These are phyloP conservation scores for Prunus persica DNA, from an alignment of 306 rosid genomes.

Conservation along the genomic window DNA sequence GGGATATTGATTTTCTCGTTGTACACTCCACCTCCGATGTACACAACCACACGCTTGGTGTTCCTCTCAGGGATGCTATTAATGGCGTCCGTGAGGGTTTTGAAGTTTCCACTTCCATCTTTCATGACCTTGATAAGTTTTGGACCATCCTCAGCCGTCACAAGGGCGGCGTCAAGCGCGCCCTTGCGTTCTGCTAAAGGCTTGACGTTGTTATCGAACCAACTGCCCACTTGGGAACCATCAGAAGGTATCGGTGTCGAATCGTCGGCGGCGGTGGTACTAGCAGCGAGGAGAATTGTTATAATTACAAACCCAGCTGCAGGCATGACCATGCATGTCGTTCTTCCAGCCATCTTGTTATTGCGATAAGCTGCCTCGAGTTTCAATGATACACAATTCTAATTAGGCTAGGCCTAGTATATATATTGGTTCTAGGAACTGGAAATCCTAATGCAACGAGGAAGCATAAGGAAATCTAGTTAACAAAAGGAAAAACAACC, in stretches of 20 bases:
- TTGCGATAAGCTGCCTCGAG: too few species aligned
- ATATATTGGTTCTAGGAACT: too few species aligned
- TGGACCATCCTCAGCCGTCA: constrained; percentile 32
- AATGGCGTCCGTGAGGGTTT: constrained; percentile 47
- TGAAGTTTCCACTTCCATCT: constrained; percentile 52
- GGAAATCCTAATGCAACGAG: too few species aligned
- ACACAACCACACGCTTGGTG: constrained; percentile 40
- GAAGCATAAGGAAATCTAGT: too few species aligned
- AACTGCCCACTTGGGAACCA: constrained; percentile 14
- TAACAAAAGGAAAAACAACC: too few species aligned
- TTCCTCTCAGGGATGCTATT: constrained; percentile 47
- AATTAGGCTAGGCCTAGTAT: too few species aligned
- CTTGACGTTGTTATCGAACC: constrained; percentile 42
- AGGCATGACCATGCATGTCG: background rate
- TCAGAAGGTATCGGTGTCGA: constrained; percentile 18
- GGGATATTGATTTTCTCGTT: constrained; percentile 50
- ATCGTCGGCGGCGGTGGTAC: constrained; percentile 19
- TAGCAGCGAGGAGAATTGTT: background rate
- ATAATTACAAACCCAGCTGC: background rate
- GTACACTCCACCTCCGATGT: constrained; percentile 51
- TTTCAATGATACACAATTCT: too few species aligned
- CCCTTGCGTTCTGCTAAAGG: background rate
- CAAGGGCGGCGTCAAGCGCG: constrained; percentile 35
- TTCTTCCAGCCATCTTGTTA: constrained; percentile 25
- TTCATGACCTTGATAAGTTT: constrained; percentile 39